Evolutionary conservation across 2,329 filamentous ascomycete genomes (phyloP), one percentile per base, ranked within the genome.

Genomic region (Nigrospora osmanthi): DNA sequence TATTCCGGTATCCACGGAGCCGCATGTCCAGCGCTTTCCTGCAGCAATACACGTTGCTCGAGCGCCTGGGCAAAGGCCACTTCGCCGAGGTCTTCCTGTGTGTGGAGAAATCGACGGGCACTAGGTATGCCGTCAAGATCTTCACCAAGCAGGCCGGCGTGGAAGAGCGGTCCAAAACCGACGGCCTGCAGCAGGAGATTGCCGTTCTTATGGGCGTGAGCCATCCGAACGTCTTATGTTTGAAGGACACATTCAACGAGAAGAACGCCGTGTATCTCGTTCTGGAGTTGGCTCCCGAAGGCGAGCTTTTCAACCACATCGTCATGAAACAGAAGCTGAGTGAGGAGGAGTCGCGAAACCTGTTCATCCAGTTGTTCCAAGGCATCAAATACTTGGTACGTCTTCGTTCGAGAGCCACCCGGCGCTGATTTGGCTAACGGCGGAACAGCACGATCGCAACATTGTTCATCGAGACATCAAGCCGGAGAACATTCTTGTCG

Each of bases 381-480:
- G 93, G 89, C 17, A 77, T 97, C 52, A 97, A 96, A 63, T 97
- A 98, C 63, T 62, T 98, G 70, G 91, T 96, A 75, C 67, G 81
- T 66, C 23, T 38, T 11, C 17, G 4, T 3, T 38, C 28, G 10
- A 42, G 6, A n/a, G 15, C 10, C 9, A 4, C 16, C 13, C 11
- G n/a, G 14, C 19, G 17, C 16, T 48, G 23, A 16, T 10, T 43
- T 30, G 13, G 34, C 61, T 70, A 41, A 71, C 47, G 34, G 33
- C 37, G 11, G 32, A 46, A 40, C 49, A 96, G 91, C 93, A 98
- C 62, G 93, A 97, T 49, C 87, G 93, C 50, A 94, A 93, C 57
- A 95, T 98, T 62, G 90, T 97, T 6, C 93, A 98, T 63, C 85
- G 93, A 47, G 93, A 98, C 57, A 96, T 98, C 67, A 97, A 96